A percentile compares a stretch with the other conserved stretches of the same genome.
Conservation (phyloP, 2,329 filamentous ascomycete genomes). For the Anisogramma anomala region DNA sequence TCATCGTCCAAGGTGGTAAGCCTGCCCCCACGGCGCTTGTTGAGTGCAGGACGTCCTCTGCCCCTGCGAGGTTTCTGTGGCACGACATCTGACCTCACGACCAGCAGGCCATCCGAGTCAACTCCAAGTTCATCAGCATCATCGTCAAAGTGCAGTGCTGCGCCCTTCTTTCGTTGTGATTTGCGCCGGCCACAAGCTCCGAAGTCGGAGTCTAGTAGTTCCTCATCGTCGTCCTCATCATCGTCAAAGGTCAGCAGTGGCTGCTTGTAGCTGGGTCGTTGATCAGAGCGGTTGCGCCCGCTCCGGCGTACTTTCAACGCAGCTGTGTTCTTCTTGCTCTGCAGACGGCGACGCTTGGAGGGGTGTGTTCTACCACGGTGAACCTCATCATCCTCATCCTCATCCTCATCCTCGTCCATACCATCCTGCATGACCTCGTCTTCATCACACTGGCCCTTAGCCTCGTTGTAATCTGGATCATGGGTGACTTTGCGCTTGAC, state of each 20-base stretch:
- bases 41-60: slow-evolving; percentile 14
- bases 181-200: slow-evolving; percentile 1
- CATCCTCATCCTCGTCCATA: slow-evolving; percentile 8
- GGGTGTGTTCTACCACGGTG: background rate
- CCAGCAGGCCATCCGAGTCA: slow-evolving; percentile 12
- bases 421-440: slow-evolving; percentile 13
- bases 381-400: slow-evolving; percentile 3
- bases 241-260: background rate
- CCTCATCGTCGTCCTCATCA: background rate
- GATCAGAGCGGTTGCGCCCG: background rate
- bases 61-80: slow-evolving; percentile 12
- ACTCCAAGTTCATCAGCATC: slow-evolving; percentile 13
- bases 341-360: slow-evolving; percentile 5
- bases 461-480: slow-evolving; percentile 22
- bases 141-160: background rate
- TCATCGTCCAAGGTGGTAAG: slow-evolving; percentile 24
- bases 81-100: slow-evolving; percentile 21
- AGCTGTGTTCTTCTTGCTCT: background rate
- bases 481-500: slow-evolving; percentile 17
- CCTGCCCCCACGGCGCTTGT: slow-evolving; percentile 13
- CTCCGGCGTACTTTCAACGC: slow-evolving; percentile 1
- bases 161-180: background rate
- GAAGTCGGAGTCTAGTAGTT: slow-evolving; percentile 1
- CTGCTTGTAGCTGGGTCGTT: background rate
- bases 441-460: slow-evolving; percentile 13